Evolutionary conservation across 805 yeast species (phyloP), one percentile per base, ranked within the genome.

Genomic region (Komagataella phaffii): DNA sequence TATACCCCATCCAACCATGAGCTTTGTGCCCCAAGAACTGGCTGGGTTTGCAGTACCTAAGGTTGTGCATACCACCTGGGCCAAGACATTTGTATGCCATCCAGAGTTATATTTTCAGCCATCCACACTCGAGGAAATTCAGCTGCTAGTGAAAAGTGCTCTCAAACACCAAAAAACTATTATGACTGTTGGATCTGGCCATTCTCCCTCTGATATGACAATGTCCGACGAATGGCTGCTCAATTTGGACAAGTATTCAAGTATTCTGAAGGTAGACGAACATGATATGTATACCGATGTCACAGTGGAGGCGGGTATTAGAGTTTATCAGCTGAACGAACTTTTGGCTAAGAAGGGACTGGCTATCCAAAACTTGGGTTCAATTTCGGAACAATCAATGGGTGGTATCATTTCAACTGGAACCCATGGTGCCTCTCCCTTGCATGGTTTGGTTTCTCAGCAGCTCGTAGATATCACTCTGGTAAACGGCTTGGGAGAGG

Each of bases 351-450:
- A 70, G 10, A 74, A 77, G 55, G 83, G 85, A 1, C 75, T 88
- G 53, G 95, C 96, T 4, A 71, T 91, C 53, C 98, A 91, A 66
- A 91, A 86, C 60, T 71, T 93, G 59, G 98, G 98, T 1, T 89
- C 97, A 1, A 91, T 91, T 51, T 81, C 93, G 45, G 96, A 88
- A 55, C 98, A 91, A 64, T 85, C 95, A 14, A 73, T 89, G 23
- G 98, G 95, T 3, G 99, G 99, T n/a, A 81, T 90, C 57, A 88
- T 93, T 47, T 85, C 96, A 1, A 91, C 98, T 0, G 98, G 98
- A 24, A 89, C 98, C 0, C 99, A 91, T 62, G 99, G 99, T 6
- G 85, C 97, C 0, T 83, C 96, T 7, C 95, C 91, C 46, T 87
- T 76, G 64, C 98, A 93, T 61, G 97, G 98, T 1, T 72, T 90